These are phyloP conservation scores for Dicorynia guianensis DNA, from an alignment of 306 rosid genomes.

Conservation along the genomic window DNA sequence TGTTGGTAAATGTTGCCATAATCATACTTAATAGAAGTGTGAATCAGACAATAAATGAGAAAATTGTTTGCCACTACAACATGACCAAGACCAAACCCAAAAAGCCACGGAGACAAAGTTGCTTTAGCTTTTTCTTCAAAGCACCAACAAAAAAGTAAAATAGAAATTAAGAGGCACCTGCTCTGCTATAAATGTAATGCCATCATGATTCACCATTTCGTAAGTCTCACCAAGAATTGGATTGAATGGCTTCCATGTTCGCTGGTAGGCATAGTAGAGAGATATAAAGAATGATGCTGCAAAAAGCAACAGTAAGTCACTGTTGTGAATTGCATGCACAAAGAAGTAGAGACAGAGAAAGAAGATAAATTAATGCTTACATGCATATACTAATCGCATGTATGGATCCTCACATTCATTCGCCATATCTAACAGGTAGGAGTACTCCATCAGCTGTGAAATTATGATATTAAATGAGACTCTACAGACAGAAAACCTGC, in stretches of 20 bases:
- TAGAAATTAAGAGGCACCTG: slow-evolving; percentile 60
- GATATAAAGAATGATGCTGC: slow-evolving; percentile 97
- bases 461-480: slow-evolving; percentile 15
- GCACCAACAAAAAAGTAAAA: slow-evolving; percentile 24
- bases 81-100: too few relatives aligned
- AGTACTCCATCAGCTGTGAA: slow-evolving; percentile 91
- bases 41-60: slow-evolving; percentile 9
- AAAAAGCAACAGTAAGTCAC: slow-evolving; percentile 39
- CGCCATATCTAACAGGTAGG: slow-evolving; percentile 85
- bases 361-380: slow-evolving; percentile 52
- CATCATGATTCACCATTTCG: slow-evolving; percentile 84
- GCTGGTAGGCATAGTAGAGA: slow-evolving; percentile 81
- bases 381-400: slow-evolving; percentile 82
- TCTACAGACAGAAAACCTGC: slow-evolving; percentile 24
- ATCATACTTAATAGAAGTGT: slow-evolving; percentile 4
- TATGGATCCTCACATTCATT: slow-evolving; percentile 94
- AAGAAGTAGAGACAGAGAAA: not conserved
- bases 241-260: slow-evolving; percentile 99
- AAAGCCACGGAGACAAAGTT: not conserved
- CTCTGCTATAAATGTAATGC: slow-evolving; percentile 79
- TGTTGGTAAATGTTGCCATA: slow-evolving; percentile 17
- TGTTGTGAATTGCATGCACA: slow-evolving; percentile 29
- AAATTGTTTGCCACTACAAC: slow-evolving; percentile 19
- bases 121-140: slow-evolving; percentile 23
- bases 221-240: slow-evolving; percentile 99